A percentile compares a stretch with the other conserved stretches of the same genome.
Conservation (phyloP, 1,139 yeast species). For the Saccharomyces hybrid region DNA sequence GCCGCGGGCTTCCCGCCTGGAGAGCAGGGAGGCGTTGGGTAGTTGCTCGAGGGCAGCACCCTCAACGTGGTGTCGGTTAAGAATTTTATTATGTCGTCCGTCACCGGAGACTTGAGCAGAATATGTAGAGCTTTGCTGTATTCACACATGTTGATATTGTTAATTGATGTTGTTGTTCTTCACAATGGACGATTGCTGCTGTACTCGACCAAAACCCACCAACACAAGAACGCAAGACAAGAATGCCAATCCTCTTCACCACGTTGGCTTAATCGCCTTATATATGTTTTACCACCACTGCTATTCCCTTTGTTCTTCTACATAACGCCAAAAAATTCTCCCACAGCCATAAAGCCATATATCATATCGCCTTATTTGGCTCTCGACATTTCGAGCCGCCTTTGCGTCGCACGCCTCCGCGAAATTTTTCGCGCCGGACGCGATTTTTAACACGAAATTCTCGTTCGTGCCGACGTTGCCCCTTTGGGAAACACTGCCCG, state of each 20-base stretch:
- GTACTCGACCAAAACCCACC: not conserved
- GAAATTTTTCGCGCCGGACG: not conserved
- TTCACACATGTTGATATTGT: slow-evolving; percentile 18
- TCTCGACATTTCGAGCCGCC: not conserved
- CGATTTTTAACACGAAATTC: not conserved
- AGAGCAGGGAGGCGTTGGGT: slow-evolving; percentile 16
- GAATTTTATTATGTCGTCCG: slow-evolving; percentile 30
- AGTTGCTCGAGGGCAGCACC: slow-evolving; percentile 21
- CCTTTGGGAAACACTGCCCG: not conserved
- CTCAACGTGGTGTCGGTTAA: slow-evolving; percentile 26
- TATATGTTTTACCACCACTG: not conserved
- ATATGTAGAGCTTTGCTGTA: slow-evolving; percentile 26
- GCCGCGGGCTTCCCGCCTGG: slow-evolving; percentile 5
- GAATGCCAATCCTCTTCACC: not conserved
- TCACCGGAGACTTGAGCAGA: slow-evolving; percentile 31
- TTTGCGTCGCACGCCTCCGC: slow-evolving; percentile 1
- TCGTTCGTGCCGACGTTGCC: not conserved
- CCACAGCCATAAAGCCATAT: not conserved
- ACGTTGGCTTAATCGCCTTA: not conserved
- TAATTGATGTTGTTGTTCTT: not conserved
- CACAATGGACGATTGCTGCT: slow-evolving; percentile 2
- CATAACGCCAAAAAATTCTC: not conserved
- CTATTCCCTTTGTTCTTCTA: not conserved
- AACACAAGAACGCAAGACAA: not conserved
- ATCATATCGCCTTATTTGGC: not conserved